Conservation (phyloP, 495 filamentous ascomycete genomes). For the Podospora pseudocomata region DNA sequence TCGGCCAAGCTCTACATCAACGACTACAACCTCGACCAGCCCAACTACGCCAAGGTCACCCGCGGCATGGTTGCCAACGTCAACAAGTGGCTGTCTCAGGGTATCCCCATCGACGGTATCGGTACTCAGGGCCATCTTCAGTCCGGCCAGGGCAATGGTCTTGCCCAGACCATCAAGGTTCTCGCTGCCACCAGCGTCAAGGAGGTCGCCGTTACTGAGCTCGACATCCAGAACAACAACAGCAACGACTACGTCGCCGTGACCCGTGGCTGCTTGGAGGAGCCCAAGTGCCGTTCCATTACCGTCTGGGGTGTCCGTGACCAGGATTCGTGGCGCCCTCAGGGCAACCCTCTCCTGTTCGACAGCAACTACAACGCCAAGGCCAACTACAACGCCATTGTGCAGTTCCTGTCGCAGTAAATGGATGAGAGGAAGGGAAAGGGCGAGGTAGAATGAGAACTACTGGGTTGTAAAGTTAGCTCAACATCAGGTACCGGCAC, state of each 20-base stretch:
- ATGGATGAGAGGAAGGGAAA: not conserved
- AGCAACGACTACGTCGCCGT: constrained; percentile 59
- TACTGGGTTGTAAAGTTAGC: not conserved
- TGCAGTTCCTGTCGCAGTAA: constrained; percentile 43
- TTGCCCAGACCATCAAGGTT: constrained; percentile 51
- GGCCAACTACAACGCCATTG: constrained; percentile 60
- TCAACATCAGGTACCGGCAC: not conserved
- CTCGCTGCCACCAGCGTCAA: constrained; percentile 50
- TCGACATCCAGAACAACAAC: constrained; percentile 60
- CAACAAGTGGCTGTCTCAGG: constrained; percentile 60
- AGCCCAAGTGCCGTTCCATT: constrained; percentile 66
- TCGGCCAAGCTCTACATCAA: constrained; percentile 63
- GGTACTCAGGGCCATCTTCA: constrained; percentile 62
- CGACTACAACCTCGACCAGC: constrained; percentile 60
- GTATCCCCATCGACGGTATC: constrained; percentile 72
- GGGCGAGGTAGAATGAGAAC: not conserved
- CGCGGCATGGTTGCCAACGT: constrained; percentile 61
- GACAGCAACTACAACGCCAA: constrained; percentile 62
- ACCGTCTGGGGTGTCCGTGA: constrained; percentile 76
- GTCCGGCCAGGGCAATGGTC: constrained; percentile 43
- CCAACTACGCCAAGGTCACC: constrained; percentile 49
- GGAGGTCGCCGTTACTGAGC: constrained; percentile 62
- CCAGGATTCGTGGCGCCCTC: constrained; percentile 62
- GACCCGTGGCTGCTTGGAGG: constrained; percentile 60
- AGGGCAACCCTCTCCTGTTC: constrained; percentile 59